Conservation (phyloP, 2,329 filamentous ascomycete genomes). For the Dactylellina cionopaga region DNA sequence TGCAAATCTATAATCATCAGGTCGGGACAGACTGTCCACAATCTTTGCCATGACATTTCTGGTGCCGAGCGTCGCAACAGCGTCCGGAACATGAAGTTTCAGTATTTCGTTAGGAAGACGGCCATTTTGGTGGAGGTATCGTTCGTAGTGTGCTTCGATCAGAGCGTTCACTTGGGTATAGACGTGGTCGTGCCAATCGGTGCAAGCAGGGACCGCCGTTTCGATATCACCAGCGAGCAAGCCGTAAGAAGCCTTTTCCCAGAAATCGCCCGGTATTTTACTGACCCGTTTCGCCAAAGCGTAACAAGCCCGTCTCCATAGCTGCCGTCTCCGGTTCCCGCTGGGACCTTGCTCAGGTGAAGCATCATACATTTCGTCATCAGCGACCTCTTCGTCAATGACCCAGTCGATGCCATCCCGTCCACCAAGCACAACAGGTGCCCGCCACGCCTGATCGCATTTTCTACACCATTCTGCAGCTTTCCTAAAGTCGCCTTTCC, state of each 20-base stretch:
- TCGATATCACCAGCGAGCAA: conserved; percentile 84
- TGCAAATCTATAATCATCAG: conserved; percentile 56
- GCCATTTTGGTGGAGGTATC: conserved; percentile 70
- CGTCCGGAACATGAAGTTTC: conserved; percentile 72
- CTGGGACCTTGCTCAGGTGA: conserved; percentile 59
- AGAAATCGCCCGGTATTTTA: conserved; percentile 75
- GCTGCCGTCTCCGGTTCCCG: conserved; percentile 61
- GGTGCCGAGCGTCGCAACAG: conserved; percentile 66
- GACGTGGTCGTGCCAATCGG: conserved; percentile 84
- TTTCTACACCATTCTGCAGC: conserved; percentile 88
- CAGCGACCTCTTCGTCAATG: conserved; percentile 63
- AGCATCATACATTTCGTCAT: conserved; percentile 59
- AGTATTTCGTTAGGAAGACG: conserved; percentile 67
- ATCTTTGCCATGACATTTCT: conserved; percentile 62
- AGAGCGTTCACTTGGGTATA: conserved; percentile 90
- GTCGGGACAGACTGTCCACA: conserved; percentile 61
- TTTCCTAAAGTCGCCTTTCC: conserved; percentile 79
- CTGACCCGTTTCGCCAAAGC: conserved; percentile 69
- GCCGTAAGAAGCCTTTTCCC: conserved; percentile 90
- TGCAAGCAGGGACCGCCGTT: conserved; percentile 75
- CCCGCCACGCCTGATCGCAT: conserved; percentile 87
- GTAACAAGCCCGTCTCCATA: conserved; percentile 83
- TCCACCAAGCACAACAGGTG: conserved; percentile 77
- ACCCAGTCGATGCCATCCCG: conserved; percentile 69
- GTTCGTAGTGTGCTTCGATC: conserved; percentile 80